phyloP scores from a whole-genome alignment of 2,329 filamentous ascomycete genomes.

The Scleromitrula shiraiana region DNA sequence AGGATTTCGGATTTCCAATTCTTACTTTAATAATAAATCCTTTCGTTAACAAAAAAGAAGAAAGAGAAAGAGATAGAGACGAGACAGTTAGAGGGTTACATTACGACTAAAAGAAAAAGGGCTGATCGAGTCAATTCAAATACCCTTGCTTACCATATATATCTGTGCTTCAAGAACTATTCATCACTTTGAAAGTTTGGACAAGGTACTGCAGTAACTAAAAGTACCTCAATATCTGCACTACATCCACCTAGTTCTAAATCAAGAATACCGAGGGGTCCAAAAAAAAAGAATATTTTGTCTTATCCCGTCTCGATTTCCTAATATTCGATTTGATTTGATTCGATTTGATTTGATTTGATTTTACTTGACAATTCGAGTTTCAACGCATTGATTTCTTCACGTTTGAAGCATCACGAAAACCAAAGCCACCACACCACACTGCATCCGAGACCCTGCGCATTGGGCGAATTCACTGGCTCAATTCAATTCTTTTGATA shows the following conservation, averaged over 20 bases:
- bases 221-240: not conserved
- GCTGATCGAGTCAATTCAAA: conserved; percentile 1
- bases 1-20: too few species aligned
- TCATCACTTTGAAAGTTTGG: not conserved
- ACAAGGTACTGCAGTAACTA: not conserved
- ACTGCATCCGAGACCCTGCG: conserved; percentile 6
- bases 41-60: too few species aligned
- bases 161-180: not conserved
- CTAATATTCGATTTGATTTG: too few species aligned
- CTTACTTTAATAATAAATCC: too few species aligned
- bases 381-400: conserved; percentile 12
- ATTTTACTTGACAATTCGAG: conserved; percentile 1
- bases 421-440: not conserved
- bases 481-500: conserved; percentile 1
- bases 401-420: conserved; percentile 6
- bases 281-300: not conserved
- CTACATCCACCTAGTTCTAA: too few species aligned
- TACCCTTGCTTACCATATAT: not conserved
- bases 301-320: conserved; percentile 2
- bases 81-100: too few species aligned
- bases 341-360: not conserved
- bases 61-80: not conserved
- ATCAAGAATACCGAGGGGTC: not conserved
- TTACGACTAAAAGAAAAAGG: too few species aligned
- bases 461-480: conserved; percentile 4